Conservation (phyloP, 2,329 filamentous ascomycete genomes). For the Apiospora saccharicola region DNA sequence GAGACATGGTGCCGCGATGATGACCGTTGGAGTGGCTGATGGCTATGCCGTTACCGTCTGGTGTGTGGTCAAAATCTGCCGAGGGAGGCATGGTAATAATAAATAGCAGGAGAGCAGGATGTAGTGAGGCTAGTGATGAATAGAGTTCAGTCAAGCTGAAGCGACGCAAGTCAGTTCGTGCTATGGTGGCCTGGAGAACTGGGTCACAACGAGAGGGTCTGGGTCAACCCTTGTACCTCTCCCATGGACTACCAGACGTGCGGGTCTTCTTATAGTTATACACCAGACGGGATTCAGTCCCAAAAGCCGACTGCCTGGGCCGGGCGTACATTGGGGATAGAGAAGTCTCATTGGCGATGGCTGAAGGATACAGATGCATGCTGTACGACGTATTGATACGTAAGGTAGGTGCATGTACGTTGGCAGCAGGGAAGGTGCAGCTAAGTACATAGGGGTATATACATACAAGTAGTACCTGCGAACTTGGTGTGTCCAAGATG, state of each 20-base stretch:
- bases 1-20: neutral
- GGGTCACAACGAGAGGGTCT: neutral
- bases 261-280: constrained; percentile 4
- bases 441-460: neutral
- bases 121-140: neutral
- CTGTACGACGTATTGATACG: neutral
- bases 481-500: neutral
- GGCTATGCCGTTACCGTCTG: neutral
- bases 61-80: neutral
- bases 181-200: neutral
- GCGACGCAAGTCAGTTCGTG: neutral
- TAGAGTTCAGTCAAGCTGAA: neutral
- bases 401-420: neutral
- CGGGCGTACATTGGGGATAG: neutral
- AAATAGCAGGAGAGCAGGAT: neutral
- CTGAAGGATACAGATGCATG: neutral
- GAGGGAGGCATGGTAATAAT: constrained; percentile 10
- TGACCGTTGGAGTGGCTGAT: neutral
- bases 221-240: neutral
- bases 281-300: neutral
- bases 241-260: neutral
- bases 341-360: neutral
- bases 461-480: too few relatives aligned
- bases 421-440: neutral
- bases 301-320: neutral